Evolutionary conservation across 164 flowering plant species (phyloP).

Genomic region (Umbilicus rupestris): DNA sequence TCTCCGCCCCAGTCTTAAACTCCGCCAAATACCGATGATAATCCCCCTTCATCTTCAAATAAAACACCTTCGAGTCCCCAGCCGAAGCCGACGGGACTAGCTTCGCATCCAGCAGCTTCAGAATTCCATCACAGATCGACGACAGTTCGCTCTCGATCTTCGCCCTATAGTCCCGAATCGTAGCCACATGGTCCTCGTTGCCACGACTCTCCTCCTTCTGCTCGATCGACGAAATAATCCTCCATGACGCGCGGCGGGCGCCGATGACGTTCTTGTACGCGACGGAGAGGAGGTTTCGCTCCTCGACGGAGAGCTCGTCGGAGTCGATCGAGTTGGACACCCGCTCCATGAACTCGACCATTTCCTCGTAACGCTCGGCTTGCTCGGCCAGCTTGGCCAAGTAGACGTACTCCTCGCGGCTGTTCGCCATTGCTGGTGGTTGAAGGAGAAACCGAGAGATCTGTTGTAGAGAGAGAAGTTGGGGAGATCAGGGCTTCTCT

Average conservation of each 20-base stretch:
- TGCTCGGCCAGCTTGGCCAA: conserved; percentile 70
- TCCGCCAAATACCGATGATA: conserved; percentile 63
- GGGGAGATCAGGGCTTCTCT: background rate
- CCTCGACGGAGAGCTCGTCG: conserved; percentile 62
- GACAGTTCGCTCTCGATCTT: conserved; percentile 58
- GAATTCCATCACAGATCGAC: conserved; percentile 49
- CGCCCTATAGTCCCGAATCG: conserved; percentile 45
- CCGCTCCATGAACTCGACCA: conserved; percentile 65
- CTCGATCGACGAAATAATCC: conserved; percentile 63
- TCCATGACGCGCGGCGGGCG: conserved; percentile 62
- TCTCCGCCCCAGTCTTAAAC: conserved; percentile 54
- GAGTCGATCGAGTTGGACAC: conserved; percentile 29
- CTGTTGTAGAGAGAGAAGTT: background rate
- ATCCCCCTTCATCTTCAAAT: conserved; percentile 70
- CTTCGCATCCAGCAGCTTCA: conserved; percentile 39
- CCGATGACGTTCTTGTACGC: conserved; percentile 70
- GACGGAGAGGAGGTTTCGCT: conserved; percentile 55
- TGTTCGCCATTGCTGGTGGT: conserved; percentile 17
- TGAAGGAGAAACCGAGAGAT: no score
- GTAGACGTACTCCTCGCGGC: conserved; percentile 58
- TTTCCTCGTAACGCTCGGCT: conserved; percentile 66
- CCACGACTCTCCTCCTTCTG: conserved; percentile 66
- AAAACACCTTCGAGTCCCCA: conserved; percentile 61
- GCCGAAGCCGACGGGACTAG: conserved; percentile 36
- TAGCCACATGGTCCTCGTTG: conserved; percentile 47